Base-by-base conservation (phyloP, 2,329 filamentous ascomycete genomes). In the Fusarium annulatum region DNA sequence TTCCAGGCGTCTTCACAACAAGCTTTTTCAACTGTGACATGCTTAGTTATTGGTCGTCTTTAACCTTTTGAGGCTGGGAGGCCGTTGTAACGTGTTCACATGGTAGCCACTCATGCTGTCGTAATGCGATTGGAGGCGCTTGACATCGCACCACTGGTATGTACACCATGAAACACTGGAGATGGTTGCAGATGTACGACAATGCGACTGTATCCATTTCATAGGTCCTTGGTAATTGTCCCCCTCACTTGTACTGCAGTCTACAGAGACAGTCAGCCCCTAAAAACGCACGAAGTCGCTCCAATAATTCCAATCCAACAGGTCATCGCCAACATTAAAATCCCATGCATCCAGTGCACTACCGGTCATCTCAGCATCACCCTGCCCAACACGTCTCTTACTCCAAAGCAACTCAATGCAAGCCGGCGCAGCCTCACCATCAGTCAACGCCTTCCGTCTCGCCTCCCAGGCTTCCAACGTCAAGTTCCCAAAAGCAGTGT, bases 391-490 rank as follows among this genome's bases (percentile, higher is more conserved):
- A 16, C 45, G 46, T 7, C 49, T 58, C 39, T 64, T 73, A 4
- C 51, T 46, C 52, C 63, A 61, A 0, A 78, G 64, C 2, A 52
- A 6, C 1, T 66, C 64, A 15, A 78, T 69, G 15, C 72, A 77
- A 3, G 36, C 23, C 1, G 73, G 75, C 0, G 51, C 60, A 3
- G 18, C 6, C 4, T 64, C 51, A 4, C 14, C 21, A 5, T 61
- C 56, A 1, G 52, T 34, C 4, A 72, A n/a, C 15, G 36, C 56
- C 19, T 64, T 70, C 16, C 68, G 62, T 0, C 77, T 52, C 0
- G 58, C 52, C n/a, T 78, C 69, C 77, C 77, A 78, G 1, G 77
- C 77, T 9, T 77, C 73, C 11, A 79, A 21, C 2, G 65, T 61
- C 14, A 78, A 14, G 7, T 73, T 69, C 2, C 67, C 66, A 2